Evolutionary conservation across 2,329 filamentous ascomycete genomes (phyloP).

Genomic region (Alternaria rosae): DNA sequence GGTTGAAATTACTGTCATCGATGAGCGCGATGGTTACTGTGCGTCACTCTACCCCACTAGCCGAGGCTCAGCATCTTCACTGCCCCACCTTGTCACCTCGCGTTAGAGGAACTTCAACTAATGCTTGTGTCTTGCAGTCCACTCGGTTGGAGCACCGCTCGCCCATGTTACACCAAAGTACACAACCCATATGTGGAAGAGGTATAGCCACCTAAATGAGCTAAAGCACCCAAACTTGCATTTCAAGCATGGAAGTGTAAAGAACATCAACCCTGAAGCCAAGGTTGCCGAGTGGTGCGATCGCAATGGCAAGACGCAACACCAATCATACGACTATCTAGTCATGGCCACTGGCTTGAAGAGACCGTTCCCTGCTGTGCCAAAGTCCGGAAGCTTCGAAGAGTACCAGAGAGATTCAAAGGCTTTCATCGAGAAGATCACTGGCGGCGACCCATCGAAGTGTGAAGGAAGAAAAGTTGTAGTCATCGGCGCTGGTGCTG

Average conservation of each 20-base stretch:
- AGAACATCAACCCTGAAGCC: conserved; percentile 63
- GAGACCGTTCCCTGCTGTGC: conserved; percentile 75
- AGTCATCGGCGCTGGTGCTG: conserved; percentile 79
- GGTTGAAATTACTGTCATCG: conserved; percentile 75
- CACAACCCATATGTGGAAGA: conserved; percentile 73
- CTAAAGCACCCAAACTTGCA: conserved; percentile 69
- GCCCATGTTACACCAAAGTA: conserved; percentile 71
- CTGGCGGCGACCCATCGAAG: conserved; percentile 35
- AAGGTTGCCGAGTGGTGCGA: conserved; percentile 67
- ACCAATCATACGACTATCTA: conserved; percentile 73
- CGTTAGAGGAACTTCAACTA: conserved; percentile 22
- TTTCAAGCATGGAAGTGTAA: conserved; percentile 71
- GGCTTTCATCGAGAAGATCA: conserved; percentile 63
- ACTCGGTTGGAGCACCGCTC: conserved; percentile 78
- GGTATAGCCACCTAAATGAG: conserved; percentile 71
- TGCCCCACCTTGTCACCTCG: conserved; percentile 13
- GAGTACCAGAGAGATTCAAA: conserved; percentile 69
- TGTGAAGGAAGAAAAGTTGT: conserved; percentile 62
- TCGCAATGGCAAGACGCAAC: conserved; percentile 56
- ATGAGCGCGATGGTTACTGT: conserved; percentile 87
- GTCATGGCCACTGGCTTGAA: conserved; percentile 74
- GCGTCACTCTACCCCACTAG: conserved; percentile 45
- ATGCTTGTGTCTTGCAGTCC: conserved; percentile 59
- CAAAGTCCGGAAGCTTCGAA: conserved; percentile 68
- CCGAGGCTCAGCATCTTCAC: conserved; percentile 21